A percentile compares a stretch with the other conserved stretches of the same genome.
Evolutionary conservation across 2,329 filamentous ascomycete species (phyloP).

Genomic region (Alternaria rosae): DNA sequence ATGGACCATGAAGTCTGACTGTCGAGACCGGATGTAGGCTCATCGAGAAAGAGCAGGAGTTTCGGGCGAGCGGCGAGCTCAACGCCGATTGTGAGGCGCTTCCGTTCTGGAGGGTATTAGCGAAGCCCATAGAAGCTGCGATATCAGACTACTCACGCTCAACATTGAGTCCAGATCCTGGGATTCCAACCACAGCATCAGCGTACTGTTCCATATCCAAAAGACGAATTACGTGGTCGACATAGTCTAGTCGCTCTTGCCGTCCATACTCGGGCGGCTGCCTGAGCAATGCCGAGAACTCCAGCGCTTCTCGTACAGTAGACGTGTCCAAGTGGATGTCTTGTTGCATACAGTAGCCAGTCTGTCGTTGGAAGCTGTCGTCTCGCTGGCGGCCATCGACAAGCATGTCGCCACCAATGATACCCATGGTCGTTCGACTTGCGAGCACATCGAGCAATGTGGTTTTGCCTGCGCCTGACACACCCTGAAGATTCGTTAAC

Average conservation of each 20-base stretch:
- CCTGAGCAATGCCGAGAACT: constrained; percentile 77
- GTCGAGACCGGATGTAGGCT: constrained; percentile 84
- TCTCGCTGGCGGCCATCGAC: constrained; percentile 71
- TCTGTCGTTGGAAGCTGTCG: constrained; percentile 77
- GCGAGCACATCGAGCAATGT: constrained; percentile 84
- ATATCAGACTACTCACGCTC: constrained; percentile 52
- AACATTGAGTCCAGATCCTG: constrained; percentile 33
- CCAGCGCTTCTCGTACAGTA: constrained; percentile 74
- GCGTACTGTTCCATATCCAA: constrained; percentile 73
- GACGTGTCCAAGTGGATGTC: constrained; percentile 66
- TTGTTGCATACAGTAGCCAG: constrained; percentile 61
- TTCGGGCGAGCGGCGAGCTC: constrained; percentile 43
- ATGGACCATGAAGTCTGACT: constrained; percentile 85
- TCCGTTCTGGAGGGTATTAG: constrained; percentile 55
- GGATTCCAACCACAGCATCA: constrained; percentile 25
- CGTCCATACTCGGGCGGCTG: constrained; percentile 24
- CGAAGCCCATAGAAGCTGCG: neutral
- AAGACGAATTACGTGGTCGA: constrained; percentile 85
- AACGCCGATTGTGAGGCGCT: constrained; percentile 66
- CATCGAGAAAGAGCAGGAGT: constrained; percentile 64
- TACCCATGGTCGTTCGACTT: constrained; percentile 78
- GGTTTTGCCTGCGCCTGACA: constrained; percentile 80
- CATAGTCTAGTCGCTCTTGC: constrained; percentile 47
- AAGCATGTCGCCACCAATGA: constrained; percentile 78
- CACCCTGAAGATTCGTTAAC: constrained; percentile 76